Evolutionary conservation across 2,329 filamentous ascomycete genomes (phyloP).

Genomic region (Alternaria brassicicola): DNA sequence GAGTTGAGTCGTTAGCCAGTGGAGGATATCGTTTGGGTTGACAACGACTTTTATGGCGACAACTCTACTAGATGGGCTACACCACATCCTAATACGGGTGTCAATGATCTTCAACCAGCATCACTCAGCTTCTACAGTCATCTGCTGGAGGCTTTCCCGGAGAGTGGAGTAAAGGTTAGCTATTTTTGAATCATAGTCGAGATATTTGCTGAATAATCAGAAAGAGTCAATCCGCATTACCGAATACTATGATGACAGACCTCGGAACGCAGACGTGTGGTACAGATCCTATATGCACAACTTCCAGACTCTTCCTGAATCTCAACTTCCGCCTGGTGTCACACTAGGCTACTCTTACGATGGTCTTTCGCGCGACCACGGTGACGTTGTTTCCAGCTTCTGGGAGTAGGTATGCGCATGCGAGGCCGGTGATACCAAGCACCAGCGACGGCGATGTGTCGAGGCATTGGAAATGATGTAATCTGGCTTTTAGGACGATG

Average conservation of each 20-base stretch:
- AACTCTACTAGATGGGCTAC: background rate
- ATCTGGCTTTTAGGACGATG: background rate
- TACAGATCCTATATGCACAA: background rate
- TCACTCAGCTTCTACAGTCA: background rate
- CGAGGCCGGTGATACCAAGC: background rate
- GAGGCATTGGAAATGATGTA: background rate
- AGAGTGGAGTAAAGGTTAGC: background rate
- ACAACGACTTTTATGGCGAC: background rate
- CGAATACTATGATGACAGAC: background rate
- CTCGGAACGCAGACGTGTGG: background rate
- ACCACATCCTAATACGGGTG: background rate
- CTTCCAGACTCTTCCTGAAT: background rate
- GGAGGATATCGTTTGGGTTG: background rate
- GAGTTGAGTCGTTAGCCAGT: background rate
- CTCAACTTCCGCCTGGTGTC: background rate
- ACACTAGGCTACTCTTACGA: background rate
- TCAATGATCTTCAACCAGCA: background rate
- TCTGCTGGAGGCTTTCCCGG: background rate
- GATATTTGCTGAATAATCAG: background rate
- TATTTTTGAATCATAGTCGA: background rate
- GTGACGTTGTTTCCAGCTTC: background rate
- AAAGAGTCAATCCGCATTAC: background rate
- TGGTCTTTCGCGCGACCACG: background rate
- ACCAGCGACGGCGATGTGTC: background rate
- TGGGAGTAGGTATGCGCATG: background rate